Evolutionary conservation across 148 eudicot genomes (phyloP).

Genomic region (Heliosperma pusillum): DNA sequence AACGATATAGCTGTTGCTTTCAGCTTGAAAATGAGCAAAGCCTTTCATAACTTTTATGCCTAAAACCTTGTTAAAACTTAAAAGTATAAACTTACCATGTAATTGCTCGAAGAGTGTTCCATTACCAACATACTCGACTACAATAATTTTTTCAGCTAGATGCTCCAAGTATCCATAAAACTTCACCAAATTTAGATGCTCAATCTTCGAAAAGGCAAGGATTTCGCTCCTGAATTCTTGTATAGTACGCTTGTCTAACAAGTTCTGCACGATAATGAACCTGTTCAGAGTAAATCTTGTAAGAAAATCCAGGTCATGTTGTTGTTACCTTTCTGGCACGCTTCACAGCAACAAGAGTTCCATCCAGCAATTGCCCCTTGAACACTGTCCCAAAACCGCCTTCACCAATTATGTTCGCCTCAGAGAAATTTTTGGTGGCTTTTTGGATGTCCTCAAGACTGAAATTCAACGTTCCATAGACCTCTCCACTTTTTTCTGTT

Average conservation of each 20-base stretch:
- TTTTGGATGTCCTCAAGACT: constrained; percentile 48
- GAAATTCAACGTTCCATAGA: constrained; percentile 31
- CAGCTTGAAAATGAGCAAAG: no score
- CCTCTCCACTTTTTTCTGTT: constrained; percentile 25
- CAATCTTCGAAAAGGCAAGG: constrained; percentile 57
- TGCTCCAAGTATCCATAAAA: constrained; percentile 62
- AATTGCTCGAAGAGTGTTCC: constrained; percentile 68
- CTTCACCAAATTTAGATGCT: constrained; percentile 65
- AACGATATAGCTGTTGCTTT: no score
- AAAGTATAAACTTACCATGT: constrained; percentile 57
- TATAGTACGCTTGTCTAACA: constrained; percentile 26
- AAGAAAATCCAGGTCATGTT: not conserved
- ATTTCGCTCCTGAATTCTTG: constrained; percentile 66
- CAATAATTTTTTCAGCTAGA: constrained; percentile 48
- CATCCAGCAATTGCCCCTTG: constrained; percentile 55
- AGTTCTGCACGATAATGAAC: constrained; percentile 36
- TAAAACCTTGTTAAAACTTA: not conserved
- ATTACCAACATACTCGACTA: constrained; percentile 64
- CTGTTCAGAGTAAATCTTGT: constrained; percentile 10
- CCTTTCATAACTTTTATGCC: not conserved
- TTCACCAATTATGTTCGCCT: constrained; percentile 49
- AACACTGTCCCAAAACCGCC: constrained; percentile 72
- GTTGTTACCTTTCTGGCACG: constrained; percentile 58
- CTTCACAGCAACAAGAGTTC: constrained; percentile 59
- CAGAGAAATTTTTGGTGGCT: constrained; percentile 60